Conservation (phyloP, 1,139 yeast species). For the Protomyces macrosporus region DNA sequence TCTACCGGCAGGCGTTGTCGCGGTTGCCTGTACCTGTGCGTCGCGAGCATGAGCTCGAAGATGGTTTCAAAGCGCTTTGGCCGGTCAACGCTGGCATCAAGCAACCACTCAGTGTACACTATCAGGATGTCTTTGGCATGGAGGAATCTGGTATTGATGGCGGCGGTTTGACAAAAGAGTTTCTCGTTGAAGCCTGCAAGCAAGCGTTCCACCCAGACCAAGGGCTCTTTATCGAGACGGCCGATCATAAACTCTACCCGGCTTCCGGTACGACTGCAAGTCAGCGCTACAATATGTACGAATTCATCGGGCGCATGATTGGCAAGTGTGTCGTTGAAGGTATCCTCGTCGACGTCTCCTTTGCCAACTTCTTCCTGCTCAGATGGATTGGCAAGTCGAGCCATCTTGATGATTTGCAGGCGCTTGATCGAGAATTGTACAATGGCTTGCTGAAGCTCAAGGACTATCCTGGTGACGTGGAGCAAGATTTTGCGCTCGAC, state of each 20-base stretch:
- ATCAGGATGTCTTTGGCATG: conserved; percentile 66
- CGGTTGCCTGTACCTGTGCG: conserved; percentile 53
- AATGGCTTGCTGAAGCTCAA: conserved; percentile 59
- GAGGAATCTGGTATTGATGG: conserved; percentile 92
- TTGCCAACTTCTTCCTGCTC: conserved; percentile 80
- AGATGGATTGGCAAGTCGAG: conserved; percentile 49
- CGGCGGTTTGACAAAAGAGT: conserved; percentile 92
- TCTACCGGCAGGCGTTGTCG: conserved; percentile 31
- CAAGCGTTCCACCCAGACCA: conserved; percentile 56
- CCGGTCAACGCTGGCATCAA: conserved; percentile 52
- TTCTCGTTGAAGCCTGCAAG: conserved; percentile 63
- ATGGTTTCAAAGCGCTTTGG: conserved; percentile 60
- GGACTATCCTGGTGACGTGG: conserved; percentile 53
- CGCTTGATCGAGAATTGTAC: conserved; percentile 66
- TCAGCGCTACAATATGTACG: conserved; percentile 42
- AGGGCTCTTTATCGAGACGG: conserved; percentile 52
- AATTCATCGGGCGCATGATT: conserved; percentile 70
- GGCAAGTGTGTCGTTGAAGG: conserved; percentile 90
- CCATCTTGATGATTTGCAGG: conserved; percentile 63
- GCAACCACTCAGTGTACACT: conserved; percentile 56
- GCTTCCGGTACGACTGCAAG: conserved; percentile 45
- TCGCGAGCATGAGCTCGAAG: conserved; percentile 64
- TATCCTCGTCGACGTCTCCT: conserved; percentile 71
- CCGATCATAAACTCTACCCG: conserved; percentile 66
- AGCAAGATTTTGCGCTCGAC: conserved; percentile 55